Base-by-base conservation (phyloP, 345 rosid genomes). In the Excoecaria agallocha region DNA sequence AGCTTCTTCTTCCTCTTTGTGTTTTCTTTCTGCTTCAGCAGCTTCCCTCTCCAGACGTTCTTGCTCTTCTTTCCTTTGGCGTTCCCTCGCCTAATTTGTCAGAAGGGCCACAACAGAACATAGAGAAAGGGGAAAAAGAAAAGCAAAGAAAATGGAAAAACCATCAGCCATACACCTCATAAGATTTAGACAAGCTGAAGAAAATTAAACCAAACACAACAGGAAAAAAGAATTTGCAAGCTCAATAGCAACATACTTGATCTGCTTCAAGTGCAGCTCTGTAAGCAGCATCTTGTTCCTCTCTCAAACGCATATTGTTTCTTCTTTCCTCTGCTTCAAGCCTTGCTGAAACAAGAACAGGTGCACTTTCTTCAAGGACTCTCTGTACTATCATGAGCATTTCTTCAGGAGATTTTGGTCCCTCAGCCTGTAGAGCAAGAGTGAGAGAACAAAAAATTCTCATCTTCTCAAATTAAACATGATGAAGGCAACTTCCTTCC, bases 181-280 rank as follows among this genome's bases (percentile, higher is more conserved):
- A 74, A 12, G 8, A 43, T 24, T 25, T 19, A 63, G 58, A 58
- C 17, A 51, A 17, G n/a, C 1, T 30, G 30, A 49, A 51, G 51
- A 39, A 70, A 20, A 30, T 15, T 15, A 37, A 16, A 52, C 6
- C 30, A 38, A 69, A 15, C 7, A 5, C 22, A 17, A 25, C 7
- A 38, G 20, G 17, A 37, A 15, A 43, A 66, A 38, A n/a, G 22
- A 62, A 25, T 20, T 8, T 3, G 7, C 37, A 16, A 66, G 37
- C 51, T 12, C 37, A 51, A 58, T 16, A 24, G 55, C 50, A 39
- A 60, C 82, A 67, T 88, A 93, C 99, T 78, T 90, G 99, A 86
- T 96, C 99, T 37, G 97, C 99, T 90, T 93, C 98, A 74, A 96
- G 98, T 37, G 99, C 99, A 41, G 91, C 99, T 80, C 90, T 88